Percentiles rank a stretch among this genome's conserved stretches.
phyloP scores from a whole-genome alignment of 352 stramenopile species.

The Phytopythium chamaehyphon region DNA sequence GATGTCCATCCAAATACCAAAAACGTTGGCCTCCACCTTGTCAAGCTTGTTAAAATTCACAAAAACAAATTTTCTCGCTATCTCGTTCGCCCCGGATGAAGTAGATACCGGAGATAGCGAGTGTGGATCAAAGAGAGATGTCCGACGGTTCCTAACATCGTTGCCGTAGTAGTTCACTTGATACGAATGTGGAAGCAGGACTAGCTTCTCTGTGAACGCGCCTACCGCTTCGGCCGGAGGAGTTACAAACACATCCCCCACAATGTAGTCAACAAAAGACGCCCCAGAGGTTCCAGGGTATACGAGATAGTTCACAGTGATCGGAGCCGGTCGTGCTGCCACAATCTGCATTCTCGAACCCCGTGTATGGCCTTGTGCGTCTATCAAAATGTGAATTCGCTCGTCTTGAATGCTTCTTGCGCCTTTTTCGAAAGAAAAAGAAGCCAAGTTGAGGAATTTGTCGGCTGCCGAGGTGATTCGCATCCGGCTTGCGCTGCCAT shows the following conservation, averaged over 20 bases:
- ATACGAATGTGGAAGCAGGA: constrained; percentile 68
- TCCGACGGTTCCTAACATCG: neutral
- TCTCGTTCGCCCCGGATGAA: too few species aligned
- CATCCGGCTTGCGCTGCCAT: constrained; percentile 36
- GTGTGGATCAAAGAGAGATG: neutral
- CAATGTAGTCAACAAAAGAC: constrained; percentile 73
- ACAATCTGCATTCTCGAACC: constrained; percentile 48
- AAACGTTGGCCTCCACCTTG: constrained; percentile 69
- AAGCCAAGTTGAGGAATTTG: constrained; percentile 48
- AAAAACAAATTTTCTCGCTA: constrained; percentile 65
- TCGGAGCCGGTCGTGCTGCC: constrained; percentile 38
- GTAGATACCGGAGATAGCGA: too few species aligned
- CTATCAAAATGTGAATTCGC: constrained; percentile 65
- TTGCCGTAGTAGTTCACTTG: constrained; percentile 75
- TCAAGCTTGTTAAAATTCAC: constrained; percentile 90
- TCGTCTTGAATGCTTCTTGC: constrained; percentile 24
- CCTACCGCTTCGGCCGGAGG: constrained; percentile 30
- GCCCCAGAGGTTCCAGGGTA: constrained; percentile 77
- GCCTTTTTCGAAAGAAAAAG: constrained; percentile 34
- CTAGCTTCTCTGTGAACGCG: constrained; percentile 69
- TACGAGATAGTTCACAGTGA: constrained; percentile 83
- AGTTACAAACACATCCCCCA: constrained; percentile 55
- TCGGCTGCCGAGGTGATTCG: constrained; percentile 33
- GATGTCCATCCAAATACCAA: constrained; percentile 72
- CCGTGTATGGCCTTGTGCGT: constrained; percentile 75